Evolutionary conservation across 352 stramenopile species (phyloP).

Genomic region (Phytophthora cajani): DNA sequence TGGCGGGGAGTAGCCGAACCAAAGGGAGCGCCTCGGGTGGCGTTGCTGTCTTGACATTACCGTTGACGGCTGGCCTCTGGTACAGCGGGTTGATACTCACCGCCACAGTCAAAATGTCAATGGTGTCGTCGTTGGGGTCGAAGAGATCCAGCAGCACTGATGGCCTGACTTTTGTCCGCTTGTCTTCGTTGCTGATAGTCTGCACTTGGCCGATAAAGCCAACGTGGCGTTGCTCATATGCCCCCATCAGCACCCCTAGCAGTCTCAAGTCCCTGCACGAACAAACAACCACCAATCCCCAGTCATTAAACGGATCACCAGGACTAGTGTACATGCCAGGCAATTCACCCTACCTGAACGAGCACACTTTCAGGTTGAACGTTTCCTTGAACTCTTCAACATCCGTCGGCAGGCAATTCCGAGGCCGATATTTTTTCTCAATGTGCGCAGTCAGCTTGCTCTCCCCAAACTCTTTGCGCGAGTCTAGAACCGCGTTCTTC

Average conservation of each 20-base stretch:
- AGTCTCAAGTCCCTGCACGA: conserved; percentile 27
- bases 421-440: conserved; percentile 38
- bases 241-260: conserved; percentile 29
- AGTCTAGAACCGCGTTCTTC: conserved; percentile 24
- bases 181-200: conserved; percentile 5
- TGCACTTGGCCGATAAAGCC: conserved; percentile 35
- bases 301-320: conserved; percentile 11
- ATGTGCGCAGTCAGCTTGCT: conserved; percentile 33
- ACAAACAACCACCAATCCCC: neutral
- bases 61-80: conserved; percentile 26
- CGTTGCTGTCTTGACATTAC: conserved; percentile 18
- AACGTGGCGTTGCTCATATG: conserved; percentile 37
- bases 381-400: conserved; percentile 34
- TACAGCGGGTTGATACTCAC: conserved; percentile 36
- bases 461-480: conserved; percentile 19
- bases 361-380: conserved; percentile 26
- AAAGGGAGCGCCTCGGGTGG: conserved; percentile 30
- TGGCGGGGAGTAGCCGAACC: conserved; percentile 35
- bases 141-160: conserved; percentile 30
- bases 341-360: conserved; percentile 35
- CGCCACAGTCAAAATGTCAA: conserved; percentile 28
- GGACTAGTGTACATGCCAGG: neutral
- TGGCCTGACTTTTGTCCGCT: conserved; percentile 1
- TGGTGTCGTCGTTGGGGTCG: conserved; percentile 20
- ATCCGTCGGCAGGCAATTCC: conserved; percentile 27